Evolutionary conservation across 768 basidiomycete genomes (phyloP), one percentile per base, ranked within the genome.

Genomic region (Russula vinacea): DNA sequence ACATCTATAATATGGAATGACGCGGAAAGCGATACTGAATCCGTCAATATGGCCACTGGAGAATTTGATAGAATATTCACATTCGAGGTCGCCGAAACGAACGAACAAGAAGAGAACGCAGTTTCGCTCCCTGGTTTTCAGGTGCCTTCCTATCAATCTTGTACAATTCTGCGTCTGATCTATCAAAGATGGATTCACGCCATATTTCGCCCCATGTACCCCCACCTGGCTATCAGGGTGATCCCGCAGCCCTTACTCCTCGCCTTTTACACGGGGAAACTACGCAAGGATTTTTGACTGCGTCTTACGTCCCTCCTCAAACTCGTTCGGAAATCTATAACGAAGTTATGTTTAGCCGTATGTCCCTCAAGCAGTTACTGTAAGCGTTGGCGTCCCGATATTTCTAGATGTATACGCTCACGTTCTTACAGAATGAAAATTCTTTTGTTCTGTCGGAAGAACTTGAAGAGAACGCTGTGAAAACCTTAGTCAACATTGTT

Each of bases 81-180:
- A 0, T 86, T 83, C 56, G 79, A 81, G 57, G 84, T 85, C 2
- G 71, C 77, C 0, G 82, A 85, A 70, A 84, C 79, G 7, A 78
- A 77, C 24, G 81, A 84, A 55, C 81, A 85, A 67, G 82, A 83
- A 58, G 85, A 85, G 65, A 75, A 76, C 1, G 81, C 83, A 3
- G 69, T 71, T 3, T 70, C 74, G 8, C 74, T 75, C n/a, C 72
- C 75, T 5, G 84, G 83, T 0, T 84, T 84, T 68, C 74, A 71
- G 67, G 84, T 84, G 68, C 73, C 54, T 14, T 55, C 5, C 16
- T 4, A 1, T 16, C 10, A 17, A 10, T 33, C 17, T 37, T n/a
- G 16, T 24, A 22, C 5, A 14, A 5, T 29, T 1, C n/a, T n/a
- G 17, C 16, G 16, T 58, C 42, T 45, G 10, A 54, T 47, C 14